A percentile compares a stretch with the other conserved stretches of the same genome.
These are phyloP conservation scores for Fusarium pilosicola DNA, from an alignment of 2,329 filamentous ascomycete genomes.

Conservation along the genomic window DNA sequence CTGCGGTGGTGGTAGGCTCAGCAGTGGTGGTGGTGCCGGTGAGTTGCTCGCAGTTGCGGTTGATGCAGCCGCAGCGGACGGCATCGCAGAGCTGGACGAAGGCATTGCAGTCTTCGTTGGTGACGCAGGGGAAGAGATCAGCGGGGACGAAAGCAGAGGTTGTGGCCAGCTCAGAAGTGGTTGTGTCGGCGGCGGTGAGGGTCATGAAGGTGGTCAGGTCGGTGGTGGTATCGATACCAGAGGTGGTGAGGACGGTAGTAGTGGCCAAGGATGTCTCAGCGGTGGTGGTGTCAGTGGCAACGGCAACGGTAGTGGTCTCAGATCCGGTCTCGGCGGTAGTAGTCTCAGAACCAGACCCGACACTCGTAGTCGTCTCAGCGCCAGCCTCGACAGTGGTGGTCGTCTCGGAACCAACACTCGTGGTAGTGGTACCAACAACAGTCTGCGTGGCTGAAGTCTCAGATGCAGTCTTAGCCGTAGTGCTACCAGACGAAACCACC, in stretches of 20 bases:
- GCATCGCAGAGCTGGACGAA: not conserved
- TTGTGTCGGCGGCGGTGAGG: not conserved
- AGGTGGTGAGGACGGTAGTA: not conserved
- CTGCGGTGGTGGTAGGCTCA: not conserved
- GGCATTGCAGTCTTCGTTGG: not conserved
- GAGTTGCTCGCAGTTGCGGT: not conserved
- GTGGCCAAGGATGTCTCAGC: not conserved
- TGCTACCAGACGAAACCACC: not conserved
- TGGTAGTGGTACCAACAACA: not conserved
- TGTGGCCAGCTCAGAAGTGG: not conserved
- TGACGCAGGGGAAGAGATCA: not conserved
- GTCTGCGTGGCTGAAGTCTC: not conserved
- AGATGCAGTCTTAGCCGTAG: not conserved
- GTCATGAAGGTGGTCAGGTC: constrained; percentile 2
- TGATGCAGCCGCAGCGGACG: constrained; percentile 3
- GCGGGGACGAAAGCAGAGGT: not conserved
- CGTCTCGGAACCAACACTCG: not conserved
- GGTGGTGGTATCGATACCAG: not conserved
- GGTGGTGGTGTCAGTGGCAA: not conserved
- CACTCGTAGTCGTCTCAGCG: not conserved
- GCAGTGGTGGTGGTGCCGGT: not conserved
- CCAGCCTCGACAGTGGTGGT: not conserved
- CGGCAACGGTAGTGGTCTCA: not conserved
- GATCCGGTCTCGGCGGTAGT: not conserved
- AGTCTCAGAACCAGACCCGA: not conserved